phyloP scores from a whole-genome alignment of 2,329 filamentous ascomycete species.

The Samsoniella hepiali region DNA sequence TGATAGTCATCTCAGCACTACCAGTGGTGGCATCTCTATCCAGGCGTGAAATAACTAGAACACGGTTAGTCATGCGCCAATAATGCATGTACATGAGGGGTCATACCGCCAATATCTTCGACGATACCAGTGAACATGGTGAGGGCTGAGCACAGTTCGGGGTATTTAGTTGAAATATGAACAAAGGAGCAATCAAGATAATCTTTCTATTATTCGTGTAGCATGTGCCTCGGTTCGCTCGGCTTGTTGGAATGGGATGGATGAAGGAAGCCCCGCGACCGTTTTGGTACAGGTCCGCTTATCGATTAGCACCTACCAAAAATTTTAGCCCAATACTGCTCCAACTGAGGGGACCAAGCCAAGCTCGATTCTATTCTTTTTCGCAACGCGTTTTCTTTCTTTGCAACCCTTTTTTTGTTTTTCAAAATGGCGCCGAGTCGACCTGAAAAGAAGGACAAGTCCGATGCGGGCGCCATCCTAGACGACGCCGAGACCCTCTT shows the following conservation, averaged over 20 bases:
- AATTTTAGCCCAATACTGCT: slow-evolving; percentile 15
- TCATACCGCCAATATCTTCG: slow-evolving; percentile 84
- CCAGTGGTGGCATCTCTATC: slow-evolving; percentile 77
- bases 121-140: slow-evolving; percentile 95
- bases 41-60: slow-evolving; percentile 76
- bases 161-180: background rate
- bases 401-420: background rate
- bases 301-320: slow-evolving; percentile 17
- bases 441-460: slow-evolving; percentile 36
- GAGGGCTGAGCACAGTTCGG: slow-evolving; percentile 18
- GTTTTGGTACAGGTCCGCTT: slow-evolving; percentile 11
- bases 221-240: background rate
- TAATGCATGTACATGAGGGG: background rate
- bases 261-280: background rate
- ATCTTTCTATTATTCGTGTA: background rate
- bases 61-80: slow-evolving; percentile 31
- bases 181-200: background rate
- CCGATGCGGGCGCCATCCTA: slow-evolving; percentile 32
- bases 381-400: background rate
- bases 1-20: slow-evolving; percentile 87
- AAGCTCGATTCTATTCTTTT: background rate
- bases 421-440: slow-evolving; percentile 41
- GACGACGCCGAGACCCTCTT: slow-evolving; percentile 41
- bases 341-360: slow-evolving; percentile 8
- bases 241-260: slow-evolving; percentile 1